Evolutionary conservation across 192 early-diverging fungal species (phyloP), one percentile per base, ranked within the genome.

Genomic region (Podila epigama): DNA sequence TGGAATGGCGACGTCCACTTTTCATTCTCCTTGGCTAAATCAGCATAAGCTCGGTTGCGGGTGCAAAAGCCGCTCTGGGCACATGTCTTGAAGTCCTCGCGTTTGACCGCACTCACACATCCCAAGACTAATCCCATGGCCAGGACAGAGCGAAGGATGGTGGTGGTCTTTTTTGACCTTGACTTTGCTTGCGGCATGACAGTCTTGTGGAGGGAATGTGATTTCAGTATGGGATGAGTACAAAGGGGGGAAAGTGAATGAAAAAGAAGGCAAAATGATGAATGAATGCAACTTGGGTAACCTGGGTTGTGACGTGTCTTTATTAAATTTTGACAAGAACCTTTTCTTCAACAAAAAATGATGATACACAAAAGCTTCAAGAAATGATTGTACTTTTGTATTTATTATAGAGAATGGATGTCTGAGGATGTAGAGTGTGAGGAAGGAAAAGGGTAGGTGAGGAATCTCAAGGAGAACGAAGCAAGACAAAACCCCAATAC

Each of bases 41-140:
- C 93, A 13, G 93, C 94, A 68, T 90, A 95, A 18, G 89, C 92
- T 7, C 94, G 84, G 78, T 99, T 95, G 41, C 97, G 92, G 12
- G 81, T 70, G 78, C 96, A 98, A 73, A 99, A 99, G 6, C 89
- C 90, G 29, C 88, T 87, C 56, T 98, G 92, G 28, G 88, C 80
- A 79, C 96, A 97, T 0, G 83, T 91, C 75, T 95, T 97, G 71
- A 99, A 99, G 77, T 99, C 96, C 63, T 92, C 90, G 18, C 69
- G 75, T 64, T 94, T 94, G 50, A 92, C 88, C 0, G 89, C 91
- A 13, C 53, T 42, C n/a, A 55, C 66, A 18, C 56, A 70, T 6
- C 31, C 60, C 12, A 68, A 27, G 33, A 63, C 72, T 28, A 75
- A 52, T 6, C 72, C 65, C 16, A 75, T 53, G n/a, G 65, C 72